These are phyloP conservation scores for Allomyces macrogynus DNA, from an alignment of 192 early-diverging fungal genomes.

Conservation along the genomic window DNA sequence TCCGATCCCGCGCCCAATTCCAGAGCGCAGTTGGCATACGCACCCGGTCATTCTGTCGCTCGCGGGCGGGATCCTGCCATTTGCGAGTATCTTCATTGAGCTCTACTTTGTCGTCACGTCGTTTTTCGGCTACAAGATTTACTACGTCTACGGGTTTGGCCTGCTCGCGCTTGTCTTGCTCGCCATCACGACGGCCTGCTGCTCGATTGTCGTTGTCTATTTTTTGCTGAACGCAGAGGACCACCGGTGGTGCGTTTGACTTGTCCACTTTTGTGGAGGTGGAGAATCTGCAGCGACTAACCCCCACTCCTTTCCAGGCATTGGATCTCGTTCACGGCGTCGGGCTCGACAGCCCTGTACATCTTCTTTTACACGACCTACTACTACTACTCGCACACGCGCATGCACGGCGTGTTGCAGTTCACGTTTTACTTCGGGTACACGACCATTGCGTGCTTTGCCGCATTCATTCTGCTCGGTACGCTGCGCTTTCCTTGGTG, in stretches of 20 bases:
- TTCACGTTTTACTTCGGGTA: conserved; percentile 80
- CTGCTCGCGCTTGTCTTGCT: conserved; percentile 73
- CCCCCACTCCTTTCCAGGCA: conserved; percentile 36
- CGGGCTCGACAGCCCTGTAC: conserved; percentile 66
- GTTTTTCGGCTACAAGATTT: conserved; percentile 82
- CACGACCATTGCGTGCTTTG: conserved; percentile 49
- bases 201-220: conserved; percentile 72
- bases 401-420: conserved; percentile 58
- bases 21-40: conserved; percentile 63
- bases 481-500: neutral
- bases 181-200: conserved; percentile 61
- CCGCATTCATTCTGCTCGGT: conserved; percentile 55
- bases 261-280: neutral
- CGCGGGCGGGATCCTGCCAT: conserved; percentile 72
- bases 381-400: conserved; percentile 61
- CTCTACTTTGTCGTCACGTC: conserved; percentile 89
- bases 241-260: conserved; percentile 38
- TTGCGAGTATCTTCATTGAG: conserved; percentile 88
- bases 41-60: conserved; percentile 49
- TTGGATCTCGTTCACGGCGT: conserved; percentile 74
- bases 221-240: conserved; percentile 76
- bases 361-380: conserved; percentile 73
- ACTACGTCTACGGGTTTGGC: conserved; percentile 85
- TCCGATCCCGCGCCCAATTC: conserved; percentile 83
- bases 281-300: conserved; percentile 26